Conservation (phyloP, 2,329 filamentous ascomycete genomes). For the Fusarium verrucosum region DNA sequence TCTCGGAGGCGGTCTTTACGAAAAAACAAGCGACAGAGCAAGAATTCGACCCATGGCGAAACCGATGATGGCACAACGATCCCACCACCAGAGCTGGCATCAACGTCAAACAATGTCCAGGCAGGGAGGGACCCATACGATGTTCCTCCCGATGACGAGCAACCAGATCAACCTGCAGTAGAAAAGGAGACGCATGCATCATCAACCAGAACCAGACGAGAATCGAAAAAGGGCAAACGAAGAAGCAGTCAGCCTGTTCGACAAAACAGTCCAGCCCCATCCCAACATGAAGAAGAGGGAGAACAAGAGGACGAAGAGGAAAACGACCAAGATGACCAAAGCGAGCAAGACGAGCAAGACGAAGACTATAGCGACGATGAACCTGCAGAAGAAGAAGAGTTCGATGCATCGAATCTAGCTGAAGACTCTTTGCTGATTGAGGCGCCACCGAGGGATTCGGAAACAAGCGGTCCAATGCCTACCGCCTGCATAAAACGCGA, state of each 20-base stretch:
- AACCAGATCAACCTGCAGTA: background rate
- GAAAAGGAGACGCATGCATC: background rate
- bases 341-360: background rate
- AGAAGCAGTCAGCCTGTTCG: background rate
- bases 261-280: background rate
- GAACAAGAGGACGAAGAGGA: background rate
- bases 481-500: slow-evolving; percentile 16
- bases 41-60: slow-evolving; percentile 20
- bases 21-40: slow-evolving; percentile 12
- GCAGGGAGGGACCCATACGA: background rate
- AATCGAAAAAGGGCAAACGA: background rate
- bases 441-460: slow-evolving; percentile 9
- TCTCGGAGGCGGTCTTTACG: background rate
- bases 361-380: background rate
- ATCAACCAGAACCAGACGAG: background rate
- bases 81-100: slow-evolving; percentile 19
- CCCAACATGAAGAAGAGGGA: background rate
- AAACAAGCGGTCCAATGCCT: background rate
- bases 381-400: background rate
- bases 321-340: background rate
- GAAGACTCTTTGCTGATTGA: slow-evolving; percentile 39
- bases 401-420: background rate
- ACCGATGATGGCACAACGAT: background rate
- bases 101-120: background rate
- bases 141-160: background rate